Percentiles rank a stretch among this genome's conserved stretches.
These are phyloP conservation scores for Cordyceps tenuipes DNA, from an alignment of 2,329 filamentous ascomycete genomes.

Conservation along the genomic window DNA sequence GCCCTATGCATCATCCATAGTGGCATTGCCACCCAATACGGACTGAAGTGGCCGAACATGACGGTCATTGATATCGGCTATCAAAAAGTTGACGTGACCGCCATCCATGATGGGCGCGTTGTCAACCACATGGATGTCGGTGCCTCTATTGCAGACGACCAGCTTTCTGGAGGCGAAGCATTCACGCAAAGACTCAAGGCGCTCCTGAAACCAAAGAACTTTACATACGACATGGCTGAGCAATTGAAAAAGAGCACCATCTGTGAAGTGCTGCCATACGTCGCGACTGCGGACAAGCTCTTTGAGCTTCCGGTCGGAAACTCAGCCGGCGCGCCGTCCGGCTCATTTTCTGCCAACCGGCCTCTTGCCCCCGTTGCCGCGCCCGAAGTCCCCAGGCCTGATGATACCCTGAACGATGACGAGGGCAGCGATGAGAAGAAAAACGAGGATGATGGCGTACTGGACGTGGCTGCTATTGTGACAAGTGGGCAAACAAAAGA, in stretches of 20 bases:
- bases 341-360: constrained; percentile 16
- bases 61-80: constrained; percentile 87
- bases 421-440: constrained; percentile 33
- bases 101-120: constrained; percentile 73
- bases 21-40: constrained; percentile 80
- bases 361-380: constrained; percentile 16
- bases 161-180: constrained; percentile 72
- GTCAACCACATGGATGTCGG: constrained; percentile 57
- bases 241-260: constrained; percentile 59
- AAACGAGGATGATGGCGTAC: constrained; percentile 58
- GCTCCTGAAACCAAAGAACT: constrained; percentile 52
- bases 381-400: neutral
- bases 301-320: constrained; percentile 38
- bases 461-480: constrained; percentile 79
- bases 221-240: constrained; percentile 60
- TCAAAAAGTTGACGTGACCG: constrained; percentile 87
- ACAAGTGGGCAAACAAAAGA: constrained; percentile 74
- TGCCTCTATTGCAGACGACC: constrained; percentile 41
- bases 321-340: constrained; percentile 23
- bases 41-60: constrained; percentile 64
- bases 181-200: constrained; percentile 69
- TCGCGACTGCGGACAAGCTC: constrained; percentile 32
- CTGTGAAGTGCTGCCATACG: constrained; percentile 58
- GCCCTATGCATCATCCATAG: constrained; percentile 87
- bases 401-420: constrained; percentile 19